A percentile compares a stretch with the other conserved stretches of the same genome.
Evolutionary conservation across 2,329 filamentous ascomycete species (phyloP).

Genomic region (Westerdykella aurantiaca): DNA sequence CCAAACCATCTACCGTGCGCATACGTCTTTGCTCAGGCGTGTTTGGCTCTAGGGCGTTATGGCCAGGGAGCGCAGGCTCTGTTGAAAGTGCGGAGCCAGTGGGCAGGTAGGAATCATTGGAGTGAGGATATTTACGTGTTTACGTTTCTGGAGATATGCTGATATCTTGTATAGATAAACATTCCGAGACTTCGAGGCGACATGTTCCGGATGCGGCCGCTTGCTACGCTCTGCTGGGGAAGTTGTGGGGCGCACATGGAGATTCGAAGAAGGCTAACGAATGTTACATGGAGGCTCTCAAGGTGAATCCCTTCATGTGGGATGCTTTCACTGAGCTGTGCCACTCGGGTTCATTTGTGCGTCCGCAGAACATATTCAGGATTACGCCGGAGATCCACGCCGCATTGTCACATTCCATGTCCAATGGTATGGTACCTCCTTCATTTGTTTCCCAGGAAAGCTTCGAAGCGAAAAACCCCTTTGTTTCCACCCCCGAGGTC

Average conservation of each 20-base stretch:
- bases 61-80: conserved; percentile 77
- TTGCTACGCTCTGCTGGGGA: conserved; percentile 77
- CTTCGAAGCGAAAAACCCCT: conserved; percentile 23
- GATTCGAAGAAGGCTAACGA: conserved; percentile 77
- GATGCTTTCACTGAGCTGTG: conserved; percentile 88
- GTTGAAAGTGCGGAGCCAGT: conserved; percentile 73
- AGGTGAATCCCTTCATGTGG: conserved; percentile 94
- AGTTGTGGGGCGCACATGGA: conserved; percentile 74
- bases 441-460: conserved; percentile 13
- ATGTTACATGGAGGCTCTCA: conserved; percentile 82
- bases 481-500: conserved; percentile 33
- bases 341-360: conserved; percentile 71
- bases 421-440: conserved; percentile 15
- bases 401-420: conserved; percentile 36
- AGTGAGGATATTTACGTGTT: conserved; percentile 51
- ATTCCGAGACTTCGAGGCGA: conserved; percentile 69
- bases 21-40: conserved; percentile 88
- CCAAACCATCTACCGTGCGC: conserved; percentile 78
- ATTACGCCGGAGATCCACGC: conserved; percentile 59
- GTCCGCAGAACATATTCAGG: conserved; percentile 81
- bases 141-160: conserved; percentile 4
- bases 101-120: conserved; percentile 69
- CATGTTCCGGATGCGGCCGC: conserved; percentile 77
- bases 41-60: conserved; percentile 69
- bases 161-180: conserved; percentile 48